Evolutionary conservation across 2,329 filamentous ascomycete species (phyloP).

Genomic region (Chrysosporium queenslandicum): DNA sequence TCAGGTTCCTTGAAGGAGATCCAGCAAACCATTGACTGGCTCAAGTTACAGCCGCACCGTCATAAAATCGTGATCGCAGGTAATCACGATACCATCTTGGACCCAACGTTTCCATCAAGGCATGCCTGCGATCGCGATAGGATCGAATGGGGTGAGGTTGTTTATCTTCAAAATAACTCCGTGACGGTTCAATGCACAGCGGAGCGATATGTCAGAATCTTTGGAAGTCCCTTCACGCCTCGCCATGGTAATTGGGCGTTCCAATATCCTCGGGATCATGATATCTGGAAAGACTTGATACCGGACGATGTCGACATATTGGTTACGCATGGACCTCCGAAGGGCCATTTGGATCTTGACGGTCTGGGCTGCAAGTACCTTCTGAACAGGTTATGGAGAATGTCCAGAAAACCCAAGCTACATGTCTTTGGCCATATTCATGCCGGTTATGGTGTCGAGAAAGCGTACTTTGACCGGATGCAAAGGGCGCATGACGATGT

Average conservation of each 20-base stretch:
- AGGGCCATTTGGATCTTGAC: constrained; percentile 50
- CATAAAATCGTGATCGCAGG: constrained; percentile 72
- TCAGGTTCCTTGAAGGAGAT: constrained; percentile 58
- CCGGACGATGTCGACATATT: constrained; percentile 62
- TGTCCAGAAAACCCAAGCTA: constrained; percentile 52
- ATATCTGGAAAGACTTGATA: constrained; percentile 59
- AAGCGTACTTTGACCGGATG: constrained; percentile 57
- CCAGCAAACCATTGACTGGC: constrained; percentile 66
- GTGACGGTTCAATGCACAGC: constrained; percentile 52
- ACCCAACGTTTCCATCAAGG: constrained; percentile 29
- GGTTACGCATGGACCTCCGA: constrained; percentile 66
- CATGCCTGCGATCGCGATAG: background rate
- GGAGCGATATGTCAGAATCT: constrained; percentile 52
- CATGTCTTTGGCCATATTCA: constrained; percentile 77
- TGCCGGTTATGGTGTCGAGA: constrained; percentile 55
- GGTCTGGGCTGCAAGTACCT: constrained; percentile 56
- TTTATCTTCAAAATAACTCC: constrained; percentile 60
- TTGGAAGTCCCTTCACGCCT: constrained; percentile 66
- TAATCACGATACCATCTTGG: constrained; percentile 77
- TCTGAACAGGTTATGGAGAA: constrained; percentile 56
- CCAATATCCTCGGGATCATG: constrained; percentile 53
- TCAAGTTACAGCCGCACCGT: constrained; percentile 55
- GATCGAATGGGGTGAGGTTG: constrained; percentile 49
- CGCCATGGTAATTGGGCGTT: constrained; percentile 64
- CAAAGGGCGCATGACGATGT: constrained; percentile 57